A percentile compares a stretch with the other conserved stretches of the same genome.
phyloP scores from a whole-genome alignment of 352 stramenopile genomes.

The Thalassiosira delicatula region DNA sequence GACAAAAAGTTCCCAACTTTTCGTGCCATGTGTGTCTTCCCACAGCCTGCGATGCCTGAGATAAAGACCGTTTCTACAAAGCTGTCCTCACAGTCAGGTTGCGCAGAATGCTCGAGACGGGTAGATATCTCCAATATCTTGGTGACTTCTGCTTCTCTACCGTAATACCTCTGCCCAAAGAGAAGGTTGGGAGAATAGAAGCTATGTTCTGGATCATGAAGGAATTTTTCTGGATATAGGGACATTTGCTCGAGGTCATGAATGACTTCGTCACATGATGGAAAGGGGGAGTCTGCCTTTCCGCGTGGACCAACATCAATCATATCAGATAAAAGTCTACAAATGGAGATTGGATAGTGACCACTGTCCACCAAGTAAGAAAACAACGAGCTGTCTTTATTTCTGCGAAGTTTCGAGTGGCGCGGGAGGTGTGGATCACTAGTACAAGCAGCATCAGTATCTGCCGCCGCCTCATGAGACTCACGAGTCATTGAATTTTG shows the following conservation, averaged over 20 bases:
- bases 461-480: no score
- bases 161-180: slow-evolving; percentile 12
- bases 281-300: neutral
- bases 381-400: neutral
- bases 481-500: no score
- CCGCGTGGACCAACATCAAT: slow-evolving; percentile 9
- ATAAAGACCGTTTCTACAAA: neutral
- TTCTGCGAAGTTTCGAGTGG: neutral
- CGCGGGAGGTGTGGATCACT: no score
- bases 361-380: neutral
- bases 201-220: neutral
- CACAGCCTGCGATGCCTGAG: neutral
- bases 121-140: neutral
- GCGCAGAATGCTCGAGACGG: neutral
- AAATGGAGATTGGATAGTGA: slow-evolving; percentile 1
- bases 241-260: slow-evolving; percentile 17
- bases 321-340: slow-evolving; percentile 23
- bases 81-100: no score
- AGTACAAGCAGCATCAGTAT: no score
- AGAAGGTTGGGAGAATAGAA: neutral
- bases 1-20: slow-evolving; percentile 1
- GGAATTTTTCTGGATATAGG: neutral
- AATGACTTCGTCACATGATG: neutral
- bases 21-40: neutral
- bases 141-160: neutral